A percentile compares a stretch with the other conserved stretches of the same genome.
Evolutionary conservation across 257 asterid genomes (phyloP).

Genomic region (Penstemon barbatus): DNA sequence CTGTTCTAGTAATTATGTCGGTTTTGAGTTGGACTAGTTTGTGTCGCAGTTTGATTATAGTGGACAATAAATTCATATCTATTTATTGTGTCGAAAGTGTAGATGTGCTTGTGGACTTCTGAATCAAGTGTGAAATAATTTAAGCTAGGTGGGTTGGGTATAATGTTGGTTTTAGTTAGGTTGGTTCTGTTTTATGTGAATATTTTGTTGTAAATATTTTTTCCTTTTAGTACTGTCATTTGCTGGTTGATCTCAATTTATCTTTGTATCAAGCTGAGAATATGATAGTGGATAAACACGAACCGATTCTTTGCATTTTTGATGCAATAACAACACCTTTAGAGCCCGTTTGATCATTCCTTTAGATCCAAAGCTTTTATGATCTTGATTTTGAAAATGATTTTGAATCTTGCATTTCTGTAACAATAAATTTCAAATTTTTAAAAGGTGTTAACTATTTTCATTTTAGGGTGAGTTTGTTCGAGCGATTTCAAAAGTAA

Average conservation of each 20-base stretch:
- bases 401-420: too few relatives aligned
- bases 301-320: too few relatives aligned
- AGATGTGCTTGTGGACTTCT: not conserved
- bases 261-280: too few relatives aligned
- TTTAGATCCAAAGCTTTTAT: too few relatives aligned
- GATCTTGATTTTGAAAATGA: too few relatives aligned
- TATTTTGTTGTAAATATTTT: not conserved
- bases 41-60: not conserved
- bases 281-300: too few relatives aligned
- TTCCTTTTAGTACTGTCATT: not conserved
- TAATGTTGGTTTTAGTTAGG: constrained; percentile 1
- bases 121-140: not conserved
- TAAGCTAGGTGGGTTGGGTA: not conserved
- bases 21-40: constrained; percentile 1
- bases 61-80: not conserved
- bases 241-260: not conserved
- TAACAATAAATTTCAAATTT: too few relatives aligned
- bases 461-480: too few relatives aligned
- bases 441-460: too few relatives aligned
- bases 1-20: not conserved
- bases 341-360: too few relatives aligned
- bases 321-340: too few relatives aligned
- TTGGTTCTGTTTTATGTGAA: constrained; percentile 16
- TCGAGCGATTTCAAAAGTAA: too few relatives aligned
- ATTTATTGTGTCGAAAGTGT: not conserved